Evolutionary conservation across 768 basidiomycete species (phyloP).

Genomic region (Trametes meyenii): DNA sequence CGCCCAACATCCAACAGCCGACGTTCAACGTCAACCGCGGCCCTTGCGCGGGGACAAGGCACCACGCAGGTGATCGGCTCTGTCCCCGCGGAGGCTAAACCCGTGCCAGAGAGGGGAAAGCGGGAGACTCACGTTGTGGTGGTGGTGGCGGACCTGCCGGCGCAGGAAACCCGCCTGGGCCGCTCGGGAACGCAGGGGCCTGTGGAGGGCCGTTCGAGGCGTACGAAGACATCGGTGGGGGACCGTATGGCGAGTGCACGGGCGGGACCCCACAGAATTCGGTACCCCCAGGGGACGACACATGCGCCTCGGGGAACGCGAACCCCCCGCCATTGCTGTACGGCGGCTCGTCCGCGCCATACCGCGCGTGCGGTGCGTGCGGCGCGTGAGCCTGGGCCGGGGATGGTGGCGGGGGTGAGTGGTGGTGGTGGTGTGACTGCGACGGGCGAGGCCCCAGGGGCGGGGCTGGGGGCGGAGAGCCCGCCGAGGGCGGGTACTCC

Average conservation of each 20-base stretch:
- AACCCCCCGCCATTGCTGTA: conserved; percentile 21
- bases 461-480: conserved; percentile 9
- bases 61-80: background rate
- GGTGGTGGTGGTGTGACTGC: conserved; percentile 13
- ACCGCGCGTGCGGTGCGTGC: conserved; percentile 9
- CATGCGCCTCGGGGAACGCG: conserved; percentile 30
- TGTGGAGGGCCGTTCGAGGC: background rate
- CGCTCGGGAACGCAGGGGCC: conserved; percentile 11
- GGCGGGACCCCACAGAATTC: conserved; percentile 11
- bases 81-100: background rate
- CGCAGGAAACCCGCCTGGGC: conserved; percentile 15
- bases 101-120: conserved; percentile 3
- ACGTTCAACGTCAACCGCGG: background rate
- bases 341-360: background rate
- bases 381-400: conserved; percentile 15
- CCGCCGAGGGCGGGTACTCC: conserved; percentile 5
- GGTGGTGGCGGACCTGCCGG: conserved; percentile 32
- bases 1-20: conserved; percentile 17
- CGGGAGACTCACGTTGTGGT: conserved; percentile 41
- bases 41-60: background rate
- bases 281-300: background rate
- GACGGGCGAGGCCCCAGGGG: conserved; percentile 23
- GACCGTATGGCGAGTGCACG: conserved; percentile 4
- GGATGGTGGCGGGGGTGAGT: background rate
- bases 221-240: background rate